A percentile compares a stretch with the other conserved stretches of the same genome.
Evolutionary conservation across 2,329 filamentous ascomycete species (phyloP).

Genomic region (Botrytis aclada): DNA sequence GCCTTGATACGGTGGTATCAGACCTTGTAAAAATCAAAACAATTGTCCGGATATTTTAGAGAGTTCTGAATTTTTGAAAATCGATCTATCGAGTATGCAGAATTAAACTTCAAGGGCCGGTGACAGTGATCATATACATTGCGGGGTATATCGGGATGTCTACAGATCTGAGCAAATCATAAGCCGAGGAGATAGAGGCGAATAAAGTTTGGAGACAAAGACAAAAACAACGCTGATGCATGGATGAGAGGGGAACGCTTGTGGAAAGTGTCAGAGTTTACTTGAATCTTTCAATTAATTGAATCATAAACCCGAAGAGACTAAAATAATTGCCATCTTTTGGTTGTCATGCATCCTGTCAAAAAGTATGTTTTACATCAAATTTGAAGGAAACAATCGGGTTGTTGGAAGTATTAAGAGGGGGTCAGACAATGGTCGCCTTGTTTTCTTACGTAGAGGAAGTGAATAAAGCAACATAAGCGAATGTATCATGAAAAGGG

Average conservation of each 20-base stretch:
- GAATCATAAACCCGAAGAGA: not conserved
- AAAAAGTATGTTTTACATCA: not conserved
- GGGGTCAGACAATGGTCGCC: not conserved
- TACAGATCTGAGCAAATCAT: not conserved
- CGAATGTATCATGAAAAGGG: constrained; percentile 2
- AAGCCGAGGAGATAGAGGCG: not conserved
- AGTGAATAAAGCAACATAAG: not conserved
- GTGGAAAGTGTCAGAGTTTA: not conserved
- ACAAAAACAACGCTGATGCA: not conserved
- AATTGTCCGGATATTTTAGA: not conserved
- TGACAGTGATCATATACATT: not conserved
- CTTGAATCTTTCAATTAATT: not conserved
- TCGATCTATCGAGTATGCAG: not conserved
- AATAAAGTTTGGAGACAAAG: not conserved
- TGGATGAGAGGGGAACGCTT: not conserved
- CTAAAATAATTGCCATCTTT: not conserved
- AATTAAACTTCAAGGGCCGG: not conserved
- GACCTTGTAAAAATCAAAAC: not conserved
- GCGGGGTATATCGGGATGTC: not conserved
- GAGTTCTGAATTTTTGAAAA: not conserved
- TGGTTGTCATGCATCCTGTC: not conserved
- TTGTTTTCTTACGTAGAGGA: not conserved
- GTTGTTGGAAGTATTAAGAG: not conserved
- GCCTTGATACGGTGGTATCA: not conserved
- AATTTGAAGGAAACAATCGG: not conserved